These are phyloP conservation scores for Penicillium silybi DNA, from an alignment of 495 filamentous ascomycete species.

Conservation along the genomic window DNA sequence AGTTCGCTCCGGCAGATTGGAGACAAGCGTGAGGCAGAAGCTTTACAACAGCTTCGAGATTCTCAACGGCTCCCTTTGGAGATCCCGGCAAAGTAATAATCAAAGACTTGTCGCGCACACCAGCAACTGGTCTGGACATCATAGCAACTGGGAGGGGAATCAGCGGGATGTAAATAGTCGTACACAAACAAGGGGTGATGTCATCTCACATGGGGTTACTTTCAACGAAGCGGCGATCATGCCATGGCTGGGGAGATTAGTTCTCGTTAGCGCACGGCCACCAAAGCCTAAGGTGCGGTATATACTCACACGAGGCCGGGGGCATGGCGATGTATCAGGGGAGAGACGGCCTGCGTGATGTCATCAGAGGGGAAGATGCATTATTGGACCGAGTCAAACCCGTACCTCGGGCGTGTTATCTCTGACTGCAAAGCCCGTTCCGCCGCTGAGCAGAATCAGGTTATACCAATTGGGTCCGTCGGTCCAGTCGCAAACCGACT, in stretches of 20 bases:
- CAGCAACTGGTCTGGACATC: conserved; percentile 93
- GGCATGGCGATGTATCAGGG: conserved; percentile 81
- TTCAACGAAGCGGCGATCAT: conserved; percentile 85
- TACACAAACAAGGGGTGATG: conserved; percentile 6
- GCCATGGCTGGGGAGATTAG: conserved; percentile 59
- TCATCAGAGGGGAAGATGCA: conserved; percentile 16
- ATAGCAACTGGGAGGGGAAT: conserved; percentile 67
- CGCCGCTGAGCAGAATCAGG: conserved; percentile 82
- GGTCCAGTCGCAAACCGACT: conserved; percentile 62
- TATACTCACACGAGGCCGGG: conserved; percentile 74
- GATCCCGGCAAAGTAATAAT: conserved; percentile 92
- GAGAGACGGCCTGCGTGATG: conserved; percentile 63
- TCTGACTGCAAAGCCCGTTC: conserved; percentile 87
- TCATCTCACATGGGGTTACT: conserved; percentile 79
- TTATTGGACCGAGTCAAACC: not conserved
- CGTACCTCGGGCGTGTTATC: conserved; percentile 86
- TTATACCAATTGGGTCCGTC: conserved; percentile 60
- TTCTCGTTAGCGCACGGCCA: conserved; percentile 21
- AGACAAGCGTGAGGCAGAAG: conserved; percentile 89
- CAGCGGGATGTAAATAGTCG: conserved; percentile 17
- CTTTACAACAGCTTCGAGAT: conserved; percentile 85
- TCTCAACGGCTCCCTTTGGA: conserved; percentile 95
- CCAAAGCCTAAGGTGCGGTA: not conserved
- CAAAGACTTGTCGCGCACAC: conserved; percentile 75
- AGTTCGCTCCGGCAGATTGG: conserved; percentile 81